phyloP scores from a whole-genome alignment of 176 grass and related monocot species.

The Pharus latifolius region DNA sequence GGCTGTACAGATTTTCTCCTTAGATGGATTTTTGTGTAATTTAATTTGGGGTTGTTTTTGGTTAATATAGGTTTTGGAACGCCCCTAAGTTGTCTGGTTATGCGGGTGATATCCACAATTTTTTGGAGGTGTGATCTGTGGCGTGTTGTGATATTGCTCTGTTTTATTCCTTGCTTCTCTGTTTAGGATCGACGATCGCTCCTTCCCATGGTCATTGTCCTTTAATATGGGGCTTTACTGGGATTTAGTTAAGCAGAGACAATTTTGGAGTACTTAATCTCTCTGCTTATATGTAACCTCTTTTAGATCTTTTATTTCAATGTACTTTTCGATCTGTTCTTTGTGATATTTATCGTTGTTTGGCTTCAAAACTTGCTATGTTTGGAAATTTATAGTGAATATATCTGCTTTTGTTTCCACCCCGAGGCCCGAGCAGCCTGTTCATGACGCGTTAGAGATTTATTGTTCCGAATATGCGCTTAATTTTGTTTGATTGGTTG shows the following conservation, averaged over 20 bases:
- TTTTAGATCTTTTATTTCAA: neutral
- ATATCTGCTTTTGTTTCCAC: neutral
- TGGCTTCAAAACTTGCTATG: neutral
- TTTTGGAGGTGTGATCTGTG: neutral
- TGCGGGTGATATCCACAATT: neutral
- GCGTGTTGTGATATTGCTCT: neutral
- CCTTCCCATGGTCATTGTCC: neutral
- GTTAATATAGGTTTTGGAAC: no score
- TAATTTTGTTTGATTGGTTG: constrained; percentile 19
- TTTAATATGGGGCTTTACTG: neutral
- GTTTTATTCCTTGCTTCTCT: neutral
- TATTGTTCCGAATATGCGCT: no score
- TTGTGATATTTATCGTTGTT: neutral
- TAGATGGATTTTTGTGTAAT: neutral
- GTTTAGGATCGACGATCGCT: neutral
- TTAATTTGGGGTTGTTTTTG: neutral
- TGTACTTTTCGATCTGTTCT: neutral
- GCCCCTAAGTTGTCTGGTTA: neutral
- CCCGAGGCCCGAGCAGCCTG: neutral
- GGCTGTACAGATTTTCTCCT: neutral
- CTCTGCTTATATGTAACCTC: neutral
- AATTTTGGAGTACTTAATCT: neutral
- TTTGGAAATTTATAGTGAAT: constrained; percentile 14
- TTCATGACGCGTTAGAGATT: neutral
- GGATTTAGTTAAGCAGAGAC: neutral